Base-by-base conservation (phyloP, 2,329 filamentous ascomycete genomes). In the Tolypocladium paradoxum region DNA sequence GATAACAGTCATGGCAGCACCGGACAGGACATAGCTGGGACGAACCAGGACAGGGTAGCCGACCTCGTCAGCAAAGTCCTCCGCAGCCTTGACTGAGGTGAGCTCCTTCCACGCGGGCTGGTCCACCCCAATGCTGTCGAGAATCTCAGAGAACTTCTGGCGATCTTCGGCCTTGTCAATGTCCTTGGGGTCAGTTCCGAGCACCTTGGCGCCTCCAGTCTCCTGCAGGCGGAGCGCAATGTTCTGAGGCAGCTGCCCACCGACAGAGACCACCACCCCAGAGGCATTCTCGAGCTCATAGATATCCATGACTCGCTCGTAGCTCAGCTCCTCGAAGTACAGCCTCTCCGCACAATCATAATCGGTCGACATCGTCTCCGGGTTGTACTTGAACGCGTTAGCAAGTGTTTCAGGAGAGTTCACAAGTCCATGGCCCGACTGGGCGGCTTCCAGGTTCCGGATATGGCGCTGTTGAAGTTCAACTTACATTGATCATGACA, bases 91-190 rank as follows among this genome's bases (percentile, higher is more conserved):
- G 56, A 92, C 88, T 18, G 89, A 96, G 33, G 88, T 95, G 38
- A 97, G 83, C 70, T 99, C 93, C 73, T 95, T 96, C 93, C 93
- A 99, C 11, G 90, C 90, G 36, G 93, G 93, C 73, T 99, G 93
- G 68, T 97, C 92, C 53, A 99, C 84, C 55, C 91, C 92, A 62
- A 97, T 96, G 70, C 88, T 95, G 70, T 99, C 93, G 47, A 99
- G 80, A 58, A 97, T 97, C 64, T 91, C 87, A 24, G 92, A 96
- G 77, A 99, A 99, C 72, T 99, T 97, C 71, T 97, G 91, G 67
- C 93, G 84, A 69, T 99, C 91, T 73, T 99, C 93, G 48, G 93
- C 93, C 76, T 91, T 95, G 79, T 99, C 93, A 60, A 99, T 99
- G 65, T 97, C 90, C 65, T 84, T 79, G 37, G 93, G 93, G 64